A percentile compares a stretch with the other conserved stretches of the same genome.
phyloP scores from a whole-genome alignment of 345 rosid species.

The Aethionema arabicum region DNA sequence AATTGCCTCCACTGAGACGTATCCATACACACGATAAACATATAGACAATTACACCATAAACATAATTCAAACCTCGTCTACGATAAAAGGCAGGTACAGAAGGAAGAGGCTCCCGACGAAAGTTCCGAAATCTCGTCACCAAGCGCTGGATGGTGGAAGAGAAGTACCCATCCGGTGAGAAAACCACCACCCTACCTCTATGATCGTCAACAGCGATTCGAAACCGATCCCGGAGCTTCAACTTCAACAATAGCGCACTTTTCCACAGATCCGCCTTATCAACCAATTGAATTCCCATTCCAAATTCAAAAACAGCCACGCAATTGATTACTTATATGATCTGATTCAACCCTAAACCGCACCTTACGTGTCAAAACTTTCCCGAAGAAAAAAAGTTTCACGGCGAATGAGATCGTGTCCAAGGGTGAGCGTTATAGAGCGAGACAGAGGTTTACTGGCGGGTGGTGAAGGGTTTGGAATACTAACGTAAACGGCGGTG shows the following conservation, averaged over 20 bases:
- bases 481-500: slow-evolving; percentile 31
- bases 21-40: not conserved
- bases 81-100: slow-evolving; percentile 69
- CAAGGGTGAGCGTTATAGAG: not conserved
- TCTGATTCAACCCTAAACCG: slow-evolving; percentile 3
- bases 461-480: slow-evolving; percentile 21
- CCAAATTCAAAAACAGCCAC: not conserved
- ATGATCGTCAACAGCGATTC: slow-evolving; percentile 70
- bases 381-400: not conserved
- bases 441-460: slow-evolving; percentile 17
- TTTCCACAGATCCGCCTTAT: slow-evolving; percentile 80
- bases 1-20: not conserved
- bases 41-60: not conserved
- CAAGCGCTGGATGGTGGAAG: slow-evolving; percentile 64
- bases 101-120: slow-evolving; percentile 76
- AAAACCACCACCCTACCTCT: slow-evolving; percentile 47
- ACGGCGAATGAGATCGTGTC: slow-evolving; percentile 8
- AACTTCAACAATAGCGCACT: slow-evolving; percentile 61
- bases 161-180: slow-evolving; percentile 52
- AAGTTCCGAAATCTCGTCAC: slow-evolving; percentile 62
- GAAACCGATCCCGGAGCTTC: slow-evolving; percentile 69
- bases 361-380: not conserved
- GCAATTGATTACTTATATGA: not conserved
- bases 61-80: slow-evolving; percentile 54
- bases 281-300: slow-evolving; percentile 62